Evolutionary conservation across 495 filamentous ascomycete species (phyloP), one percentile per base, ranked within the genome.

Genomic region (Symbiotaphrina buchneri): DNA sequence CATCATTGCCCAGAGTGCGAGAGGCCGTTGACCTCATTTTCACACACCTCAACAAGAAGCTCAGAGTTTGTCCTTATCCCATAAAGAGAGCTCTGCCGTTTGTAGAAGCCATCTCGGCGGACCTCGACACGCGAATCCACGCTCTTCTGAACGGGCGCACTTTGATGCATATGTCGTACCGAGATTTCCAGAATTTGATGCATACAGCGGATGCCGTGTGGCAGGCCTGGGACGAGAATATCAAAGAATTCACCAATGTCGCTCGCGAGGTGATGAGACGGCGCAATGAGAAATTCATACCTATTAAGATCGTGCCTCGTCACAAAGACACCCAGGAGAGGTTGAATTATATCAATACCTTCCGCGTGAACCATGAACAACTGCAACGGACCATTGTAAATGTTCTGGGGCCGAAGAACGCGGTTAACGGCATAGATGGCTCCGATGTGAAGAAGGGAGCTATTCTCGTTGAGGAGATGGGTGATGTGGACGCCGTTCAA

Each of bases 161-260:
- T 18, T 61, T 99, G 27, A 77, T 99, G 57, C 79, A 93, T 43
- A 61, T 94, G 24, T 81, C 87, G 36, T 94, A 84, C 44, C 63
- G 64, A 23, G 87, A 95, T 32, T 99, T 99, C 46, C 64, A 76
- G 39, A 65, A 65, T 8, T 53, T 92, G 35, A 85, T 93, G 71
- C 71, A 66, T 36, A 72, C 68, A 17, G 72, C 81, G 6, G 76
- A 84, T 18, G 63, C 63, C 10, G 83, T 99, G 36, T 99, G 84
- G 66, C 63, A 63, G 25, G 71, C 71, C 14, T 99, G 87, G 87
- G 87, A 95, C 35, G 82, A 92, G 36, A 78, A 82, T 47, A 61
- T 90, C 42, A 94, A 92, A 51, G 90, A 94, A 41, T 95, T 99
- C 46, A 94, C 85, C 10, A 91, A 90, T 42, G 77, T 95, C 41